phyloP scores from a whole-genome alignment of 2,329 filamentous ascomycete species.

The Stagonosporopsis chrysanthemi region DNA sequence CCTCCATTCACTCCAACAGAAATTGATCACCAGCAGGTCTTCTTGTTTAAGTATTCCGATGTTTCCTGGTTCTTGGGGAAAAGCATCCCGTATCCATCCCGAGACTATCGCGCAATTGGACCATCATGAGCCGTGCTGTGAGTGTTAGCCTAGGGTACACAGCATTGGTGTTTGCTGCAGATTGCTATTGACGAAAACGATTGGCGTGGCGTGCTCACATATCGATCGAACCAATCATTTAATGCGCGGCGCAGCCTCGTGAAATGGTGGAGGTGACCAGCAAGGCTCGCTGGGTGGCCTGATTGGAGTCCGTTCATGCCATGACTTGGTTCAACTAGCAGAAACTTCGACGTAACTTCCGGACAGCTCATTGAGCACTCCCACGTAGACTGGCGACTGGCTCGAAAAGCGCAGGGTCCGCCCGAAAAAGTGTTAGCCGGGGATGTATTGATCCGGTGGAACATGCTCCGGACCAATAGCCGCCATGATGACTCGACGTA shows the following conservation, averaged over 20 bases:
- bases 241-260: not conserved
- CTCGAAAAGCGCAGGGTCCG: not conserved
- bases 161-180: not conserved
- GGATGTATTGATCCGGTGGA: constrained; percentile 3
- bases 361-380: not conserved
- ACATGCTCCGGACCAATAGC: not conserved
- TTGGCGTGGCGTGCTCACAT: not conserved
- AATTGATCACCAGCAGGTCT: not conserved
- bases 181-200: not conserved
- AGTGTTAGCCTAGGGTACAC: not conserved
- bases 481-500: not conserved
- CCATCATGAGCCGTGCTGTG: not conserved
- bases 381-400: not conserved
- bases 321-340: not conserved
- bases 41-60: not conserved
- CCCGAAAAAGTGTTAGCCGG: not conserved
- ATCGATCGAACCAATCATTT: not conserved
- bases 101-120: not conserved
- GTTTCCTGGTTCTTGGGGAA: not conserved
- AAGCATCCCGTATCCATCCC: not conserved
- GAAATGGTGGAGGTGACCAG: not conserved
- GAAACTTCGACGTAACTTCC: not conserved
- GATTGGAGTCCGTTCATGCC: not conserved
- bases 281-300: not conserved
- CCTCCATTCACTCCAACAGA: not conserved